Evolutionary conservation across 352 stramenopile genomes (phyloP), one percentile per base, ranked within the genome.

Genomic region (Albugo laibachii): DNA sequence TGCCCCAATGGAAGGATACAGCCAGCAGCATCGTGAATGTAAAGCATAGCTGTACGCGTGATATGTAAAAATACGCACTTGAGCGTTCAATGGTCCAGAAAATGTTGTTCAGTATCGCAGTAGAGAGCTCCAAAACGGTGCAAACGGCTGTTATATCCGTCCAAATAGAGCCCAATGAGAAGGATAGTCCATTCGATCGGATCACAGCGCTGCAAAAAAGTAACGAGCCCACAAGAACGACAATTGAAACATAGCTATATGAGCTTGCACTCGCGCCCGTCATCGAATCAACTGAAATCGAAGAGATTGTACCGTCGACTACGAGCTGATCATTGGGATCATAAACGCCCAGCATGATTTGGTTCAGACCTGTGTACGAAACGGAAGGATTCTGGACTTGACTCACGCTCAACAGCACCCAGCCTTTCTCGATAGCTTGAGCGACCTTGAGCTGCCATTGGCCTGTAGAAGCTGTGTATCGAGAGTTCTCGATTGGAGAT

Each of bases 201-300:
- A 92, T 86, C 38, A 83, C 77, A 12, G 87, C 60, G 27, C 68
- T 72, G 51, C 78, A 92, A 45, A 92, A 92, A 1, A 80, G 54
- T 27, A 92, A 58, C 24, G 73, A 81, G 6, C 75, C 68, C 34
- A 84, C 69, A n/a, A 92, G 59, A 15, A 92, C 65, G 34, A 88
- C 78, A 55, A 92, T 80, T 1, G 75, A 85, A 21, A 92, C 75
- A 59, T 87, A 92, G 44, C 85, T 92, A 62, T 92, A 92, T 49
- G 78, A 76, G 53, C 78, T 88, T 14, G 67, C 61, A n/a, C 58
- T 72, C 5, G 73, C 61, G 12, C 71, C 63, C 0, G 61, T 66
- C 19, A 73, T 53, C 15, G 83, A 50, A 45, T 84, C 73, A 16
- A 92, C 59, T 1, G 69, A 83, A 41, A 88, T 85, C 18, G 71